Base-by-base conservation (phyloP, 352 stramenopile species). In the Sclerospora graminicola region DNA sequence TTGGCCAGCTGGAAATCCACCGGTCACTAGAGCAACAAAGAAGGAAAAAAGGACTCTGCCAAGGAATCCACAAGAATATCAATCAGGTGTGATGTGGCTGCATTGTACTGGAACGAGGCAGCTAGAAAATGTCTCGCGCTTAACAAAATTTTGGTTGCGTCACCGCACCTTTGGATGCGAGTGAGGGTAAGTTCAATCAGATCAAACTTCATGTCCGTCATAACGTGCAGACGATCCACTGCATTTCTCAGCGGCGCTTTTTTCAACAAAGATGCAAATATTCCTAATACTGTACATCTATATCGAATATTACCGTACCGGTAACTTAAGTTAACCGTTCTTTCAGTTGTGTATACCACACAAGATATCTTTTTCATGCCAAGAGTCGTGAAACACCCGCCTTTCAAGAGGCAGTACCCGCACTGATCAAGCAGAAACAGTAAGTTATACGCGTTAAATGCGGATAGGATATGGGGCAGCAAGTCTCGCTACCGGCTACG, bases 391-490 rank as follows among this genome's bases (percentile, higher is more conserved):
- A 21, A 20, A 32, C 26, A 26, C 26, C 32, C 18, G 21, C 30
- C 15, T 28, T 21, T 24, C 5, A 15, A 13, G 11, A 20, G 44
- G 35, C 46, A n/a, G n/a, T 31, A 37, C 42, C 34, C 18, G 19
- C 54, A 50, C 32, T 55, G 32, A 39, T 41, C 48, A 37, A 57
- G 44, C 34, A 54, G 34, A 40, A 16, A 53, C 19, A 19, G 9
- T 19, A 18, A 24, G 46, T 16, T 32, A 28, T 39, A 21, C 37
- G 26, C 23, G 16, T 30, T 18, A 13, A 30, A 13, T n/a, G 8
- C 23, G 16, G 10, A 8, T 27, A 27, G 33, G 20, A 14, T 16
- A 89, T 89, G 76, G 73, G 76, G 26, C 76, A 89, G 45, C 71
- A 74, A 29, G 51, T 53, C 46, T 84, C 73, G 30, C 51, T 45